Evolutionary conservation across 2,329 filamentous ascomycete genomes (phyloP), one percentile per base, ranked within the genome.

Genomic region (Botrytis elliptica): DNA sequence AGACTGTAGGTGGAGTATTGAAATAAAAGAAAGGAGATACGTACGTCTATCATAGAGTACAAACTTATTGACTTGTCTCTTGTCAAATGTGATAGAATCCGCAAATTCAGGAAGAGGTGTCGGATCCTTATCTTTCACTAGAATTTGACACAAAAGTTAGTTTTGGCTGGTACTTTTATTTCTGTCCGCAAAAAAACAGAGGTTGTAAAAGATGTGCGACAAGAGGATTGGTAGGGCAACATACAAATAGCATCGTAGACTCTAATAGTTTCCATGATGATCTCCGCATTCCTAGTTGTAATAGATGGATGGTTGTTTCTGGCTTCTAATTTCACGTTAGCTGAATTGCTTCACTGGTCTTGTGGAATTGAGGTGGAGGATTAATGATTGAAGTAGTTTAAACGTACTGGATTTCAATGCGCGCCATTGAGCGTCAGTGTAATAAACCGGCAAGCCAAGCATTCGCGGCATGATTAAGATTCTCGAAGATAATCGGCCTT

Each of bases 381-480:
- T 9, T 40, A 10, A 16, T 16, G 40, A 25, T 49, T n/a, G 8
- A 38, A 33, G 38, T 10, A 4, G 3, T 22, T 8, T 5, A 12
- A 18, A 69, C 66, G 18, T 44, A 69, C 66, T 69, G 1, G 22
- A 29, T 59, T 68, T 68, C 18, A 69, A 33, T 59, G 49, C 66
- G 66, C 66, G 66, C 66, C 66, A 69, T 33, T 69, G 49, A 12
- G 10, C n/a, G 29, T 69, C 66, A 12, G n/a, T 69, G 38, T 69
- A 69, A 42, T 33, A 12, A 42, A 69, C 66, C 6, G 20, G n/a
- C 1, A 52, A 38, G 16, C n/a, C 66, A 18, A 69, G 38, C 6
- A 69, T 42, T 57, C 66, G 66, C 16, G 66, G 16, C 66, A 69
- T 69, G 18, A 7, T 33, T 36, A 25, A 18, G 10, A 16, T 33